Percentiles rank a stretch among this genome's conserved stretches.
Conservation (phyloP, 2,329 filamentous ascomycete species). For the Sphaerulina musiva region DNA sequence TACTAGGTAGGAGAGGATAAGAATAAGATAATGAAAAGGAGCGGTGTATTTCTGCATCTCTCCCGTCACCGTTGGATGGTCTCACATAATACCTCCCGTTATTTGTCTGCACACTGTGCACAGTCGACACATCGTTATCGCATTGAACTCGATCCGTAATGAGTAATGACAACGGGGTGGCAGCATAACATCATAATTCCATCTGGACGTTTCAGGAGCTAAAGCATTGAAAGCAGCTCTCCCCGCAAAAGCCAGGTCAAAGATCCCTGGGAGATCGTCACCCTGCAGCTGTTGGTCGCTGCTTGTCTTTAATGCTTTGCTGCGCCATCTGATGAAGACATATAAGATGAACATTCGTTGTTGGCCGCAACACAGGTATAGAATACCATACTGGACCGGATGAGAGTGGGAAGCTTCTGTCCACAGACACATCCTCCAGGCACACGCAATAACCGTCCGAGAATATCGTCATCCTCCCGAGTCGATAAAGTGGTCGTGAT, state of each 20-base stretch:
- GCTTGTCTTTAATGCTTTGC: background rate
- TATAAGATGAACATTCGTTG: background rate
- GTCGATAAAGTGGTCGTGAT: too few species aligned
- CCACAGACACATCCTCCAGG: too few species aligned
- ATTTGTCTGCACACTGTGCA: background rate
- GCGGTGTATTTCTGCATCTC: background rate
- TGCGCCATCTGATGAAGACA: background rate
- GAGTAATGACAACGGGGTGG: background rate
- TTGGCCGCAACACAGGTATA: background rate
- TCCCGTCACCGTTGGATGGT: background rate
- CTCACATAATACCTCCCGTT: too few species aligned
- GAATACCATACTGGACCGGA: background rate
- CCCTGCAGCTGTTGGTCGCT: background rate
- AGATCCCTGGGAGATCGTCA: background rate
- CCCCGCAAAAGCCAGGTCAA: background rate
- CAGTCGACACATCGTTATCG: background rate
- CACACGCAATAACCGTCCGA: too few species aligned
- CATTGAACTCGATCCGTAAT: background rate
- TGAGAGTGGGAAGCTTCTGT: too few species aligned
- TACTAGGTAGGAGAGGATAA: too few species aligned
- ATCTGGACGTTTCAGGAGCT: too few species aligned
- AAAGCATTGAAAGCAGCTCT: background rate
- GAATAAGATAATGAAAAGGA: background rate
- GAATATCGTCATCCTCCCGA: background rate
- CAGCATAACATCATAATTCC: too few species aligned